phyloP scores from a whole-genome alignment of 768 basidiomycete species.

The Serendipita sp. region DNA sequence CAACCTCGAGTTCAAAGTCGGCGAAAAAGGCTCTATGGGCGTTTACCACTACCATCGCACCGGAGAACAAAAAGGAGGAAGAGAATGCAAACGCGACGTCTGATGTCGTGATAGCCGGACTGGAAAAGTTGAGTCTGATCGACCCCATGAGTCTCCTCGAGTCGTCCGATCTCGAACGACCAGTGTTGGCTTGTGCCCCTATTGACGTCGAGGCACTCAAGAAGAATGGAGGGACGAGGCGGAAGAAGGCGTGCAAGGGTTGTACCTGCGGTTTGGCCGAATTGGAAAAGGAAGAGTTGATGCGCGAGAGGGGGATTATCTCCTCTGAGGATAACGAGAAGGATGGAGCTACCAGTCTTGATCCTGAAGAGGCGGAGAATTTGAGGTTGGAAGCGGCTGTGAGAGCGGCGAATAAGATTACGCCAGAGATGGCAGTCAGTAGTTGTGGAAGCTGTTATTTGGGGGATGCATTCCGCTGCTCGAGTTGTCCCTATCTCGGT shows the following conservation, averaged over 20 bases:
- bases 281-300: constrained; percentile 69
- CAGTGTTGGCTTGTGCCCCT: constrained; percentile 19
- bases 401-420: constrained; percentile 46
- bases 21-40: constrained; percentile 28
- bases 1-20: constrained; percentile 17
- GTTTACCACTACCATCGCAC: constrained; percentile 12
- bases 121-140: constrained; percentile 19
- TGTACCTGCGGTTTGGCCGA: constrained; percentile 96
- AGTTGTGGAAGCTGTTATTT: constrained; percentile 96
- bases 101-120: neutral
- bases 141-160: constrained; percentile 25
- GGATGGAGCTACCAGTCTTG: constrained; percentile 18
- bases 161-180: constrained; percentile 24
- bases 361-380: constrained; percentile 40
- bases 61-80: too few relatives aligned
- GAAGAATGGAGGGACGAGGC: constrained; percentile 30
- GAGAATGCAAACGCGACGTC: neutral
- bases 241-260: constrained; percentile 88
- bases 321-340: constrained; percentile 47
- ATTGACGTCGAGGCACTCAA: constrained; percentile 12
- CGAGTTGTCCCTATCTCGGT: constrained; percentile 93
- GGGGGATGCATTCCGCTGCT: constrained; percentile 95
- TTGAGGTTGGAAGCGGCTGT: constrained; percentile 38
- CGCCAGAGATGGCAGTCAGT: constrained; percentile 46
- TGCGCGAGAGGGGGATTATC: constrained; percentile 48